Base-by-base conservation (phyloP, 805 yeast species). In the Candida odintsovae region DNA sequence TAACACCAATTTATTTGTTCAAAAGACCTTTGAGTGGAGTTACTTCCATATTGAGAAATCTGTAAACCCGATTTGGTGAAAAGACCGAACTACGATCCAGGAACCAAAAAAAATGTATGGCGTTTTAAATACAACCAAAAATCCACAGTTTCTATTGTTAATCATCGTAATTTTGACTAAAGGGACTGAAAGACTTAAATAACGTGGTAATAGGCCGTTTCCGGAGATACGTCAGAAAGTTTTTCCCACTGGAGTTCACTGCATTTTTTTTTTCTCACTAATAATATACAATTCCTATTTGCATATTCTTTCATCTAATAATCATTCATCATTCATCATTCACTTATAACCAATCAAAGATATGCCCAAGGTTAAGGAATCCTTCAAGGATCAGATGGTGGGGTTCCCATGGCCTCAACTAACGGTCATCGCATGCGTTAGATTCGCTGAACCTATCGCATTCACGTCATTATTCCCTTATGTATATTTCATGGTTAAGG, bases 401-500 rank as follows among this genome's bases (percentile, higher is more conserved):
- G 84, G 78, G 21, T 78, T 80, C 56, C 86, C 86, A 16, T 66
- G 72, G 56, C 64, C 72, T 57, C 85, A 80, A 53, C 53, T 71
- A 40, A 46, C 57, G 6, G 69, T 71, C 11, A 56, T 72, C 12
- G 65, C 70, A 25, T 50, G 73, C 25, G 75, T 79, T 42, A 65
- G 86, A 47, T 75, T 80, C 49, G 70, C 80, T 12, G 86, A 80
- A 57, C 86, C 86, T 1, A 70, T 81, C 19, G 77, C 84, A 3
- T 81, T 80, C 65, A 77, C 85, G 4, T 78, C 84, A 5, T 60
- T 80, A 29, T 80, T 81, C 56, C 86, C 86, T 3, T 81, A 80
- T 54, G 72, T 80, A 36, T 81, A 76, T 58, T 81, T 77, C 63
- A 77, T 81, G 83, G 79, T 80, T 18, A 61, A 77, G 49, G 82